Evolutionary conservation across 2,329 filamentous ascomycete genomes (phyloP), one percentile per base, ranked within the genome.

Genomic region (Aspergillus intermedius): DNA sequence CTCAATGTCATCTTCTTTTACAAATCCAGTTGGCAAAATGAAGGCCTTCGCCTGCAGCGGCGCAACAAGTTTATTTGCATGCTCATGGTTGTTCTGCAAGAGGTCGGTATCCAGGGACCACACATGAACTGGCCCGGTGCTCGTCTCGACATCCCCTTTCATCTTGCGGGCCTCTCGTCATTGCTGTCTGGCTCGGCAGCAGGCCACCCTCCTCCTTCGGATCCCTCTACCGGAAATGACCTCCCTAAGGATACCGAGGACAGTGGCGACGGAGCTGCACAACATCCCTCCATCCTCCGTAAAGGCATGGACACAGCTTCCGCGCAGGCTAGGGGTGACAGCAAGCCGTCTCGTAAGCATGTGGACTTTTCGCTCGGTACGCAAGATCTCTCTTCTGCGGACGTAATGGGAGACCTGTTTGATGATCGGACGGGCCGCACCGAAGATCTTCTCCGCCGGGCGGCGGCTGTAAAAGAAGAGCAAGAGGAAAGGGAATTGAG

Each of bases 1-100:
- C 79, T 96, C 62, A 96, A 95, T 68, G 83, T 97, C 49, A 84
- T 96, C 62, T 95, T 95, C 76, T 96, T 96, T 76, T 95, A 96
- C 78, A 96, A 96, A 69, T 89, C 86, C 51, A 96, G 91, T 67
- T 96, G 87, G 81, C 91, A 97, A 66, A 96, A 96, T 64, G 91
- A 97, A 65, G 77, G 94, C 42, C 77, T 96, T 21, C 90, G 91
- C 72, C 79, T 97, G 2, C 88, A 87, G 58, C 82, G 91, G 15
- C 87, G 93, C 60, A 96, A 96, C 77, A 93, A 91, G 65, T 95
- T 97, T 69, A 90, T 94, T 56, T 90, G 87, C 54, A 89, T 93
- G 53, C 75, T 97, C 61, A 95, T 95, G 86, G 76, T 87, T 34
- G 82, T 87, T 47, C 90, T 96, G 75, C 80, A 87, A 52, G 82